Percentiles rank a stretch among this genome's conserved stretches.
Evolutionary conservation across 2,329 filamentous ascomycete species (phyloP).

Genomic region (Chalaropsis thielavioides): DNA sequence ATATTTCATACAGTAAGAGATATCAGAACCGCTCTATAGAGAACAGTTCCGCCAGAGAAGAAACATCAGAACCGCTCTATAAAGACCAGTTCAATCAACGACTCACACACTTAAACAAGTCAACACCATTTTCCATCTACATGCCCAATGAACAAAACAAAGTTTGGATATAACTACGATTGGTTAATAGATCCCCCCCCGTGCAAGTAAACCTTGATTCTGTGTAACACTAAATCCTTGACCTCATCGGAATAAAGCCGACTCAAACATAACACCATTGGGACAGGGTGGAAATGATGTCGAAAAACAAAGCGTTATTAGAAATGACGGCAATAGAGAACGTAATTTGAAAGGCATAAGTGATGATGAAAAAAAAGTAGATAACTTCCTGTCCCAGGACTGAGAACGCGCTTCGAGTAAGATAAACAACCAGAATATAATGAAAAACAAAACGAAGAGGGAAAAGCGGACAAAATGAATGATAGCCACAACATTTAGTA

Average conservation of each 20-base stretch:
- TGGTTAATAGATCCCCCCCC: neutral
- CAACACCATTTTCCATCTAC: neutral
- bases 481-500: neutral
- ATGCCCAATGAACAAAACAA: no score
- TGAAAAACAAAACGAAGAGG: neutral
- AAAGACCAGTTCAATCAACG: no score
- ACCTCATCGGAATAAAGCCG: neutral
- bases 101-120: no score
- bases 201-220: neutral
- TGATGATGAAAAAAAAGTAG: neutral
- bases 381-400: neutral
- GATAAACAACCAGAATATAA: slow-evolving; percentile 1
- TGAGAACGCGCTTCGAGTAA: neutral
- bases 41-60: no score
- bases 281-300: neutral
- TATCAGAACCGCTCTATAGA: neutral
- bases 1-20: no score
- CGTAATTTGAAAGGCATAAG: neutral
- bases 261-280: neutral
- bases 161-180: no score
- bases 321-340: neutral
- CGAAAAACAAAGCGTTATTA: neutral
- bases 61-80: no score
- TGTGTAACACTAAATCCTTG: neutral
- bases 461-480: neutral